Evolutionary conservation across 2,329 filamentous ascomycete species (phyloP).

Genomic region (Ceratocystis albifundus): DNA sequence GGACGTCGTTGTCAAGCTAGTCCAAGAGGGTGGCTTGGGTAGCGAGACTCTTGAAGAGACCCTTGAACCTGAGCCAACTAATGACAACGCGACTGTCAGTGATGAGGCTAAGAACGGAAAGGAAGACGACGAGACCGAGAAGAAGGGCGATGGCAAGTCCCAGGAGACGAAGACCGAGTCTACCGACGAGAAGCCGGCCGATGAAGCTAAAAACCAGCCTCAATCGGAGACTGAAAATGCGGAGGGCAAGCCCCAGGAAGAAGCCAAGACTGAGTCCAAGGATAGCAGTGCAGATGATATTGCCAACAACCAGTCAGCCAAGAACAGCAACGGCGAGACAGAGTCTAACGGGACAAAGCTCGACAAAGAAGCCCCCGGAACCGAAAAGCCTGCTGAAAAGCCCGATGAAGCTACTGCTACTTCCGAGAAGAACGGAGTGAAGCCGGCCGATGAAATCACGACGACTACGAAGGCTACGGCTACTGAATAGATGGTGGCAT

Average conservation of each 20-base stretch:
- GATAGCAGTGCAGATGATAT: background rate
- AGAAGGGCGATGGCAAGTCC: slow-evolving; percentile 19
- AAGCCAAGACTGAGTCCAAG: background rate
- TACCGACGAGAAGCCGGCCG: slow-evolving; percentile 13
- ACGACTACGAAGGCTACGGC: background rate
- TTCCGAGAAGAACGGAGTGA: background rate
- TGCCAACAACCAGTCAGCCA: background rate
- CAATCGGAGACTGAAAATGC: slow-evolving; percentile 2
- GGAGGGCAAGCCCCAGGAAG: background rate
- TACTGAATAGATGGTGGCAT: background rate
- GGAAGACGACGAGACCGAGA: slow-evolving; percentile 22
- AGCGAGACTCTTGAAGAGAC: slow-evolving; percentile 17
- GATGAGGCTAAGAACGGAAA: slow-evolving; percentile 7
- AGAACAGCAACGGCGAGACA: background rate
- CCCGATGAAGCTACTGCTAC: background rate
- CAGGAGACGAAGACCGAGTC: slow-evolving; percentile 10
- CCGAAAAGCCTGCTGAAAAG: slow-evolving; percentile 20
- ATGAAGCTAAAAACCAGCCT: slow-evolving; percentile 19
- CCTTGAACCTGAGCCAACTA: slow-evolving; percentile 19
- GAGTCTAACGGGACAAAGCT: background rate
- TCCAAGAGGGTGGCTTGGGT: slow-evolving; percentile 35
- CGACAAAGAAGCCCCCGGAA: background rate
- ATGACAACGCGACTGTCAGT: background rate
- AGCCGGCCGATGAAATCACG: background rate
- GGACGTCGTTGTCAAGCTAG: slow-evolving; percentile 61